Percentiles rank a stretch among this genome's conserved stretches.
phyloP scores from a whole-genome alignment of 345 rosid genomes.

The Brassica carinata region DNA sequence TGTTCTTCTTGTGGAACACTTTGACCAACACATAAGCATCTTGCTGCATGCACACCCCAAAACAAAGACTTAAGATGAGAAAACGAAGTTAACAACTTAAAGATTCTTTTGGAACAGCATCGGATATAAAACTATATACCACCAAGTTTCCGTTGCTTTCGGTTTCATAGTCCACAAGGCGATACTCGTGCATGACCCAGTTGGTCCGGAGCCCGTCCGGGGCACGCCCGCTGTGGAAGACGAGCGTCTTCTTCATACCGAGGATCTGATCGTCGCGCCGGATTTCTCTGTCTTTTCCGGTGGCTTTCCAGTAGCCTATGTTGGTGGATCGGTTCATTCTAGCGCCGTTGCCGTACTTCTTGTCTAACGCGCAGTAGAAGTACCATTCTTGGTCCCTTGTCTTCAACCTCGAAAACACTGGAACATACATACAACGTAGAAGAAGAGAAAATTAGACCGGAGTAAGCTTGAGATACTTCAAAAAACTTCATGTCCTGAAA shows the following conservation, averaged over 20 bases:
- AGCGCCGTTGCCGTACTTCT: slow-evolving; percentile 81
- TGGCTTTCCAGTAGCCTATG: slow-evolving; percentile 92
- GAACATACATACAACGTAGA: background rate
- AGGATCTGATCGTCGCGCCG: slow-evolving; percentile 49
- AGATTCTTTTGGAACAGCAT: background rate
- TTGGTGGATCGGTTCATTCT: slow-evolving; percentile 85
- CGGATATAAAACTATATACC: slow-evolving; percentile 41
- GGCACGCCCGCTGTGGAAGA: slow-evolving; percentile 84
- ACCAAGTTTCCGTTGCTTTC: slow-evolving; percentile 49
- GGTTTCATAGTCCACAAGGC: slow-evolving; percentile 68
- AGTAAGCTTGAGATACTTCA: background rate
- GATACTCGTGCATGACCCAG: slow-evolving; percentile 99
- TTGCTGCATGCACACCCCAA: slow-evolving; percentile 41
- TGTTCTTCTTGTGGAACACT: slow-evolving; percentile 86
- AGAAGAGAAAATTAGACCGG: background rate
- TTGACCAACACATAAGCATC: slow-evolving; percentile 81
- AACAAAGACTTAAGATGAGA: slow-evolving; percentile 16
- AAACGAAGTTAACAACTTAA: background rate
- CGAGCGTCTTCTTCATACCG: slow-evolving; percentile 91
- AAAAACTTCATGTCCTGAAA: slow-evolving; percentile 27
- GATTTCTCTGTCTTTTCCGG: slow-evolving; percentile 80
- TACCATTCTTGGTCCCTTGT: slow-evolving; percentile 95
- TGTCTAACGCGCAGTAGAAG: slow-evolving; percentile 79
- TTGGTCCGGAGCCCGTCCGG: slow-evolving; percentile 85
- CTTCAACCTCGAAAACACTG: slow-evolving; percentile 70